Evolutionary conservation across 176 grass and related monocot species (phyloP).

Genomic region (Dactylis glomerata): DNA sequence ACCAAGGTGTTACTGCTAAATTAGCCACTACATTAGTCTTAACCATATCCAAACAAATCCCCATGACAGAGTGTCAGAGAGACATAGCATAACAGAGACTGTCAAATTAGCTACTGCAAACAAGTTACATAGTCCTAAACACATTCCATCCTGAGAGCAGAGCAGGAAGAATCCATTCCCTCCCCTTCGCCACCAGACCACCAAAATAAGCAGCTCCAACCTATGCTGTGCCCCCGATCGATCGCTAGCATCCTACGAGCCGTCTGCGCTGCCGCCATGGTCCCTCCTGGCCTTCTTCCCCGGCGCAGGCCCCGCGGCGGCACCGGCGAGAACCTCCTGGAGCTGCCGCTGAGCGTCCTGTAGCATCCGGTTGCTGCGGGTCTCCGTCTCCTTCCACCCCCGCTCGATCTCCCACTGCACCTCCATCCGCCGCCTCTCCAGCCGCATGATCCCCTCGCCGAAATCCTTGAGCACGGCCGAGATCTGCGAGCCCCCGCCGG

Average conservation of each 20-base stretch:
- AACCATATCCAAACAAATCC: constrained; percentile 9
- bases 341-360: constrained; percentile 61
- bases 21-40: constrained; percentile 10
- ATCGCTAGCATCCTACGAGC: neutral
- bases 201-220: constrained; percentile 14
- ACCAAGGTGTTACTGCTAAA: neutral
- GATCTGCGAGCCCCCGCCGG: constrained; percentile 17
- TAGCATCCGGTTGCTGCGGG: constrained; percentile 58
- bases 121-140: constrained; percentile 13
- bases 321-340: constrained; percentile 32
- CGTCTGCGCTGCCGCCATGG: constrained; percentile 32
- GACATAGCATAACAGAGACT: neutral
- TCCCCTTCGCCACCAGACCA: neutral
- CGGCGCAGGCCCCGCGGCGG: constrained; percentile 25
- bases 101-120: constrained; percentile 15
- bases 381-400: constrained; percentile 76
- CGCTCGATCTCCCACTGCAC: constrained; percentile 72
- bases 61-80: neutral
- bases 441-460: constrained; percentile 50
- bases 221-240: neutral
- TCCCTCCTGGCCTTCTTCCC: constrained; percentile 74
- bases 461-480: constrained; percentile 58
- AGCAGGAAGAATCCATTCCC: neutral
- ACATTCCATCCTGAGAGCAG: constrained; percentile 24
- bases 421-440: constrained; percentile 82